Evolutionary conservation across 768 basidiomycete genomes (phyloP).

Genomic region (Atractiella rhizophila): DNA sequence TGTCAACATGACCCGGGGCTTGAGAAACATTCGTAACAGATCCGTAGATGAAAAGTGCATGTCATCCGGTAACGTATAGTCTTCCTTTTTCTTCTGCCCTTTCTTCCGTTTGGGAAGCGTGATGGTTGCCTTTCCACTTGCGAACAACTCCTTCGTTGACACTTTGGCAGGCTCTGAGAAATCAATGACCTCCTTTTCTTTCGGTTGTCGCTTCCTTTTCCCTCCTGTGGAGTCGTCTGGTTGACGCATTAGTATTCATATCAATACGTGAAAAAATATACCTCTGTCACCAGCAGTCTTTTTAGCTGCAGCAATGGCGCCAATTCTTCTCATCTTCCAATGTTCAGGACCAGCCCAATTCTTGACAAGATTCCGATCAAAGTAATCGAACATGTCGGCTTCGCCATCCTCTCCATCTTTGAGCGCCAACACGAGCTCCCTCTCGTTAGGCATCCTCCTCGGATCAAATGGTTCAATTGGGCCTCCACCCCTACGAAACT

Average conservation of each 20-base stretch:
- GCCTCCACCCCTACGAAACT: conserved; percentile 3
- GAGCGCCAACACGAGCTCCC: conserved; percentile 69
- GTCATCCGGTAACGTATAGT: conserved; percentile 71
- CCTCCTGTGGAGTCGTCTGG: conserved; percentile 9
- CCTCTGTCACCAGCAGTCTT: conserved; percentile 16
- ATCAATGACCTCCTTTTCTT: conserved; percentile 51
- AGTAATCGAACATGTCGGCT: conserved; percentile 50
- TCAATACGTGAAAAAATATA: neutral
- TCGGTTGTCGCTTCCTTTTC: conserved; percentile 22
- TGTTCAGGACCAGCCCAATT: conserved; percentile 99
- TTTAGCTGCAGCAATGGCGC: conserved; percentile 39
- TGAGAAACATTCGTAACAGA: conserved; percentile 73
- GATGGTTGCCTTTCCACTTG: conserved; percentile 31
- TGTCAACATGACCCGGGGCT: conserved; percentile 77
- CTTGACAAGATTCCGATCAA: conserved; percentile 55
- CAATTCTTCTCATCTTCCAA: conserved; percentile 49
- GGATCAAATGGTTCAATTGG: conserved; percentile 54
- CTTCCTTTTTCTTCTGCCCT: conserved; percentile 39
- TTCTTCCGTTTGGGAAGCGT: conserved; percentile 22
- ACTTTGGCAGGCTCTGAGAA: conserved; percentile 37
- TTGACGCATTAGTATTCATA: conserved; percentile 1
- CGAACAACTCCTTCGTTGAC: conserved; percentile 46
- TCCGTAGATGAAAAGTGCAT: conserved; percentile 88
- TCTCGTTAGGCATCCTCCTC: conserved; percentile 41
- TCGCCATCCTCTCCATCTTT: conserved; percentile 35